Evolutionary conservation across 441 rosid species (phyloP).

Genomic region (Gossypium aridum): DNA sequence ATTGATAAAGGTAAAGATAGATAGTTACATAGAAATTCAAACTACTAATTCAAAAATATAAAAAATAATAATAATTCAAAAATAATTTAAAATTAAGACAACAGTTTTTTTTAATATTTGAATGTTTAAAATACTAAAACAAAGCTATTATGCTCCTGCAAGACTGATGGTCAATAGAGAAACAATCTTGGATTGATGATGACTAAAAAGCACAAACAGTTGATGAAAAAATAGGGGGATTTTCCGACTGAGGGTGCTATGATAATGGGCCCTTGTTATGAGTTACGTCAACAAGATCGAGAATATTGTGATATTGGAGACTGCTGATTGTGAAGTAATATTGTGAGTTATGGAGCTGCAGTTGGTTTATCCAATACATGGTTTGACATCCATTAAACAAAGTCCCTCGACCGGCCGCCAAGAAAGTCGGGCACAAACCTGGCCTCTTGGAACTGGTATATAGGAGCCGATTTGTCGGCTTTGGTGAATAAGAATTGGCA

Average conservation of each 20-base stretch:
- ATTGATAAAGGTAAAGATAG: background rate
- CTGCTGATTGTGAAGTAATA: background rate
- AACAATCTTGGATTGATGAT: background rate
- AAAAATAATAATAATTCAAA: background rate
- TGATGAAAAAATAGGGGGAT: background rate
- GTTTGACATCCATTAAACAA: background rate
- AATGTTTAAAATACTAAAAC: background rate
- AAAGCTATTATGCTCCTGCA: background rate
- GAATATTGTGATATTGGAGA: background rate
- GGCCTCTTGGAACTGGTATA: background rate
- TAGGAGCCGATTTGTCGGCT: background rate
- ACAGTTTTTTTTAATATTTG: background rate
- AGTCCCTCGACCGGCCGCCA: background rate
- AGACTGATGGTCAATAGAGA: background rate
- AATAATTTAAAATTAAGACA: background rate
- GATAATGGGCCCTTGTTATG: background rate
- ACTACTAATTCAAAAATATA: background rate
- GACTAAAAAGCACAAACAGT: background rate
- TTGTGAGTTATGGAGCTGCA: background rate
- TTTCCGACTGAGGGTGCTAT: background rate
- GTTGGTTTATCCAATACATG: background rate
- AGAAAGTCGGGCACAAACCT: background rate
- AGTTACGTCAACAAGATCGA: background rate
- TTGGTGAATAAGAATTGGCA: background rate
- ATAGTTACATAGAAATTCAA: background rate